phyloP scores from a whole-genome alignment of 2,329 filamentous ascomycete species.

The Aspergillus fumigatus region DNA sequence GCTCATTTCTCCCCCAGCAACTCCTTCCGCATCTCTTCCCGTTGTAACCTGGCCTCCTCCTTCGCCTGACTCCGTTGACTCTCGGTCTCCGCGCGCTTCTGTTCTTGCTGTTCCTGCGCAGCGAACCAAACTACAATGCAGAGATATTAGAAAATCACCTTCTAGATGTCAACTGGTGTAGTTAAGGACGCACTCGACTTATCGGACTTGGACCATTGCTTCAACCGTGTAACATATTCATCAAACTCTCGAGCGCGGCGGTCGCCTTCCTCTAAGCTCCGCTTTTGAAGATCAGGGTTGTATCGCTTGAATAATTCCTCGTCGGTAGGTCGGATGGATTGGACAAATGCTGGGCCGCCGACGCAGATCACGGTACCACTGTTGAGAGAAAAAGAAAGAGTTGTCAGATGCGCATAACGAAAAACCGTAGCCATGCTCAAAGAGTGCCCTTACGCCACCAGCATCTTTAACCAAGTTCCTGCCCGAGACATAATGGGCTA shows the following conservation, averaged over 20 bases:
- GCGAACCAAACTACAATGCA: constrained; percentile 36
- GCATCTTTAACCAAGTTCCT: constrained; percentile 62
- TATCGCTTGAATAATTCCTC: constrained; percentile 88
- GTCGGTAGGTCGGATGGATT: constrained; percentile 69
- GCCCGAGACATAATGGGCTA: constrained; percentile 40
- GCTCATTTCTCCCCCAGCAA: constrained; percentile 31
- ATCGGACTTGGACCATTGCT: constrained; percentile 84
- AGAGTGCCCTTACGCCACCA: constrained; percentile 55
- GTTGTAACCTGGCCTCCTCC: constrained; percentile 31
- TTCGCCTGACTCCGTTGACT: constrained; percentile 21
- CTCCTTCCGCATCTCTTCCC: constrained; percentile 39
- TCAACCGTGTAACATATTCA: constrained; percentile 76
- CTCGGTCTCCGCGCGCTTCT: constrained; percentile 22
- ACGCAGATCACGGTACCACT: constrained; percentile 70
- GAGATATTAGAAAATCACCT: constrained; percentile 3
- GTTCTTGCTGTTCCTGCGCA: constrained; percentile 33
- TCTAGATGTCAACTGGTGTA: not conserved
- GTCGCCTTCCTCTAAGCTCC: constrained; percentile 73
- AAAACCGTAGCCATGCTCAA: constrained; percentile 3
- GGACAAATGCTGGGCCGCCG: constrained; percentile 79
- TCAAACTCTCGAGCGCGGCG: constrained; percentile 82
- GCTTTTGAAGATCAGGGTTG: constrained; percentile 89
- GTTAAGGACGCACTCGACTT: constrained; percentile 65
- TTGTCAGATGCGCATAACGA: not conserved
- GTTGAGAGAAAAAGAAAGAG: constrained; percentile 9